Base-by-base conservation (phyloP, 2,329 filamentous ascomycete species). In the Fusarium globosum region DNA sequence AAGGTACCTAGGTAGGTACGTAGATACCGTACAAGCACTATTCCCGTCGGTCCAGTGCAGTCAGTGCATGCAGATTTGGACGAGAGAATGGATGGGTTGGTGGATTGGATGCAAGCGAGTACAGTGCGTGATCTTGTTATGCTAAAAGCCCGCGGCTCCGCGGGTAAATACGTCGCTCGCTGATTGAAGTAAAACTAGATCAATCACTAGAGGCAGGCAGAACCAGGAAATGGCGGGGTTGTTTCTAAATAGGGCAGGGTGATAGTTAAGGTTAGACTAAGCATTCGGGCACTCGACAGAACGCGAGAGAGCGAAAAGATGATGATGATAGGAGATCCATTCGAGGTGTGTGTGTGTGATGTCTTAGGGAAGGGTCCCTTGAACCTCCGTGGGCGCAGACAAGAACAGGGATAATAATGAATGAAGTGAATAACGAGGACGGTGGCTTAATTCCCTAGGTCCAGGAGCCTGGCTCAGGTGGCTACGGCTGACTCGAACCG, bases 401-500 rank as follows among this genome's bases (percentile, higher is more conserved):
- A 60, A 11, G 36, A 38, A 42, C 65, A 65, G 65, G 65, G 67
- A 45, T 68, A 39, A 12, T 48, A n/a, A 61, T 36, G 26, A 36
- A 58, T 58, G n/a, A n/a, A n/a, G 30, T 38, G 26, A 16, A 57
- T 10, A 21, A 51, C 20, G 30, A 60, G 55, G 43, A 38, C 42
- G 36, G 62, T 75, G 72, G 65, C 71, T 68, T 65, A 60, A 38
- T 61, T 45, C 49, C 28, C 58, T 63, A 66, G 76, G 72, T 69
- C 76, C 76, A 77, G 76, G 74, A 78, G 76, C 76, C 75, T 78
- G 76, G 76, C 71, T 72, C 74, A 68, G 73, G 56, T 36, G 41
- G 30, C 73, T 75, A 76, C 69, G 71, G 72, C 68, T 78, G 76
- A 78, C 74, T 78, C 73, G 66, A 77, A 78, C 74, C 57, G 69